Percentiles rank a stretch among this genome's conserved stretches.
phyloP scores from a whole-genome alignment of 352 stramenopile species.

The Globisporangium rhizosaccharum region DNA sequence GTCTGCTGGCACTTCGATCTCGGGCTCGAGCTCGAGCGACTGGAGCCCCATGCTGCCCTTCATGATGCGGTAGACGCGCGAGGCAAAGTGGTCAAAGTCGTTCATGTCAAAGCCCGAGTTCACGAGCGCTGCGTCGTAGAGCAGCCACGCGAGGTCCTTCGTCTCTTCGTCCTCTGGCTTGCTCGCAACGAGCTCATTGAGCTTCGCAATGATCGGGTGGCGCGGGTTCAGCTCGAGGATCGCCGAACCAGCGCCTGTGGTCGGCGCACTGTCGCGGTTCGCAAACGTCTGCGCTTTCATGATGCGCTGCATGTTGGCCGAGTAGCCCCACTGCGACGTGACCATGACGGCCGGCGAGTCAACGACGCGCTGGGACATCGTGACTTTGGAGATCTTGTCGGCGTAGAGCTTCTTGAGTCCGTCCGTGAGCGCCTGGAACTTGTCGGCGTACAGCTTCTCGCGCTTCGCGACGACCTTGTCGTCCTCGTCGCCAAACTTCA shows the following conservation, averaged over 20 bases:
- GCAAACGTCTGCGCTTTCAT: slow-evolving; percentile 98
- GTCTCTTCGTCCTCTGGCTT: slow-evolving; percentile 79
- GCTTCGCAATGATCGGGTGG: slow-evolving; percentile 96
- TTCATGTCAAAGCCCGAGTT: slow-evolving; percentile 96
- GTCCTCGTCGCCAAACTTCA: slow-evolving; percentile 99
- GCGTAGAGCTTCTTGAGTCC: slow-evolving; percentile 96
- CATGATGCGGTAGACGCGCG: slow-evolving; percentile 92
- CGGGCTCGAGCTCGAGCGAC: slow-evolving; percentile 88
- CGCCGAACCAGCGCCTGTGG: slow-evolving; percentile 52
- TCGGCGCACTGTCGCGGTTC: slow-evolving; percentile 42
- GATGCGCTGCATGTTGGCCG: slow-evolving; percentile 99
- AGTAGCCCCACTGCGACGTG: slow-evolving; percentile 96
- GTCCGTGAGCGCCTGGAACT: slow-evolving; percentile 95
- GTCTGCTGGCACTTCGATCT: slow-evolving; percentile 92
- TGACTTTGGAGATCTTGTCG: slow-evolving; percentile 93
- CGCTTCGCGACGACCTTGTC: slow-evolving; percentile 92
- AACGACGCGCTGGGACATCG: slow-evolving; percentile 93
- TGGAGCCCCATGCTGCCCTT: slow-evolving; percentile 91
- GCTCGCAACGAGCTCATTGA: slow-evolving; percentile 79
- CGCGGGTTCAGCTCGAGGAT: slow-evolving; percentile 99
- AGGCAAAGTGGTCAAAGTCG: slow-evolving; percentile 91
- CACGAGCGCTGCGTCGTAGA: slow-evolving; percentile 97
- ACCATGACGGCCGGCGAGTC: slow-evolving; percentile 95
- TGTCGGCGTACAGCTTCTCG: slow-evolving; percentile 95
- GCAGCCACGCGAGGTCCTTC: slow-evolving; percentile 93